Evolutionary conservation across 2,329 filamentous ascomycete genomes (phyloP), one percentile per base, ranked within the genome.

Genomic region (Trichoderma guizhouense): DNA sequence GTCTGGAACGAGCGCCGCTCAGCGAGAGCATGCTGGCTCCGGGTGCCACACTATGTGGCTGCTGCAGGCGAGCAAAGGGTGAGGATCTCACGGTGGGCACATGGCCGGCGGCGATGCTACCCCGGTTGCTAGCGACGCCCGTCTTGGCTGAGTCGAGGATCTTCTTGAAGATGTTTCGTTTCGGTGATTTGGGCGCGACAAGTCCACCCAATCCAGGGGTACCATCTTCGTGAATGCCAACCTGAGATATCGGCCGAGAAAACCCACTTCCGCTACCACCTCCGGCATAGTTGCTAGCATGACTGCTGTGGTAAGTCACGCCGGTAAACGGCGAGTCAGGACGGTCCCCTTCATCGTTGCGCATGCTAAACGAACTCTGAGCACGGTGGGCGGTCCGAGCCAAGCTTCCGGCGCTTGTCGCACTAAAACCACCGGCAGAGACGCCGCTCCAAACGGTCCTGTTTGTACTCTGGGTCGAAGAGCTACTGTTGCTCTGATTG

Each of bases 61-160:
- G 79, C 55, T 80, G 77, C 3, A 84, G 82, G 68, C 82, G 84
- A 73, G 80, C 79, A 65, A 84, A 82, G 2, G 84, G 81, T 7
- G 84, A 84, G 3, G 83, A 79, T 69, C 82, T 82, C n/a, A 81
- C 77, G 2, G 88, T 88, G 12, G 75, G 68, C n/a, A 79, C 76
- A 7, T 78, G 76, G 0, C 80, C 79, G 36, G 89, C 88, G 3
- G 91, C 92, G 75, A 98, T 93, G 74, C 92, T 97, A 75, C 92
- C 96, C 74, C 95, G 89, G 68, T 93, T 94, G 79, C 91, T 97
- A 2, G 95, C 95, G 39, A 97, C 95, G 36, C 94, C 94, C 0
- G 95, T 98, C 83, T 97, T 98, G 18, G 95, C 95, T 3, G 93
- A 94, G 75, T 97, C 95, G 34, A 98, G 89, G 76, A 98, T 95